Evolutionary conservation across 306 rosid species (phyloP), one percentile per base, ranked within the genome.

Genomic region (Cicer bijugum): DNA sequence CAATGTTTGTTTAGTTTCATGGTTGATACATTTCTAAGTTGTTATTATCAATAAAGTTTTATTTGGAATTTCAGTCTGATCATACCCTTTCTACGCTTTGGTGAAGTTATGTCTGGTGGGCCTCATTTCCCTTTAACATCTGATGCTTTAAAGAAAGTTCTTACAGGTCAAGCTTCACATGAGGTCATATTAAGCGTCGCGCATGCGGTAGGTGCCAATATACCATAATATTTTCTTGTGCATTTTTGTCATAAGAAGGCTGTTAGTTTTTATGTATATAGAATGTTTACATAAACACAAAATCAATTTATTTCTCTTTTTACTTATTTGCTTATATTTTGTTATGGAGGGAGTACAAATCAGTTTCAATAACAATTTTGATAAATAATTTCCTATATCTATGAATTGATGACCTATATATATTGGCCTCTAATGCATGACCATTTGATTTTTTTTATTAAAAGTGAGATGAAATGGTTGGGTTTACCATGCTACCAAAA

Each of bases 21-120:
- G 47, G 10, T 76, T 67, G 14, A 19, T 43, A 16, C 17, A 14
- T 33, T 60, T 69, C n/a, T 58, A 8, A 62, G 37, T 8, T 39
- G 23, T 70, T 64, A 52, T 44, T 50, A 33, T 37, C 67, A 61
- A 67, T 51, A 33, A 72, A 42, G 67, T 59, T 67, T 44, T 37
- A 43, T 52, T 76, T 58, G 69, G 16, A 40, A 80, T 83, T 75
- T 81, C 84, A 94, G 98, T 78, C 71, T 94, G 75, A 78, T 94
- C 67, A 88, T 94, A 62, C 97, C 98, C 20, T 94, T 91, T 86
- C 74, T 94, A 85, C 97, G 97, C 80, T 76, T 94, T 19, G 98
- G 98, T 79, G 97, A 94, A 89, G 16, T 77, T 48, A 60, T 91
- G 77, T 38, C 87, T 12, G 97, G 95, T 6, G 96, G 98, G 39